phyloP scores from a whole-genome alignment of 2,329 filamentous ascomycete genomes.

The Fusarium sp. region DNA sequence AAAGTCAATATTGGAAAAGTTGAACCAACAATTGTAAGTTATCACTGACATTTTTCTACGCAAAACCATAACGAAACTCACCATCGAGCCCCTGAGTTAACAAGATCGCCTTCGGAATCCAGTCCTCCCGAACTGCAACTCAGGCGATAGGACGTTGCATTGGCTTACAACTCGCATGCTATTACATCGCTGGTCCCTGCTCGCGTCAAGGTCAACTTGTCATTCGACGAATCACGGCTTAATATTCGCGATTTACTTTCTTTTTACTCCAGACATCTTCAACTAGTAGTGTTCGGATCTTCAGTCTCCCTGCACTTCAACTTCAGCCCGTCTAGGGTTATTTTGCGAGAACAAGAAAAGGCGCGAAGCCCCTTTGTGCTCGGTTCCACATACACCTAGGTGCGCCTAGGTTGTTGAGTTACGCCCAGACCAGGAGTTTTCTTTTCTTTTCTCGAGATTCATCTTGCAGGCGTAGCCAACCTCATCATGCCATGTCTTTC shows the following conservation, averaged over 20 bases:
- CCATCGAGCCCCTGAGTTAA: constrained; percentile 27
- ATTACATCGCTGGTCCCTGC: constrained; percentile 34
- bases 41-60: constrained; percentile 11
- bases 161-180: constrained; percentile 25
- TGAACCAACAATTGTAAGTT: constrained; percentile 19
- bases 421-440: not conserved
- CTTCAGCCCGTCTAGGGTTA: constrained; percentile 17
- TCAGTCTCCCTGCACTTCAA: constrained; percentile 9
- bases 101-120: constrained; percentile 6
- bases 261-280: constrained; percentile 3
- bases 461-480: constrained; percentile 21
- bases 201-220: constrained; percentile 15
- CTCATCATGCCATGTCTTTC: constrained; percentile 15
- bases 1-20: constrained; percentile 3
- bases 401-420: not conserved
- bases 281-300: constrained; percentile 21
- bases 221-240: constrained; percentile 25
- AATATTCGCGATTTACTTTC: constrained; percentile 22
- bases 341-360: constrained; percentile 5
- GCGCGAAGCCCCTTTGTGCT: constrained; percentile 8
- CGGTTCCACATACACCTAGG: not conserved
- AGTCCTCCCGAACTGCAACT: constrained; percentile 26
- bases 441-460: constrained; percentile 16
- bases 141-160: constrained; percentile 24
- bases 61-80: constrained; percentile 32